Evolutionary conservation across 73 alveolate genomes (phyloP), one percentile per base, ranked within the genome.

Genomic region (Stentor coeruleus): DNA sequence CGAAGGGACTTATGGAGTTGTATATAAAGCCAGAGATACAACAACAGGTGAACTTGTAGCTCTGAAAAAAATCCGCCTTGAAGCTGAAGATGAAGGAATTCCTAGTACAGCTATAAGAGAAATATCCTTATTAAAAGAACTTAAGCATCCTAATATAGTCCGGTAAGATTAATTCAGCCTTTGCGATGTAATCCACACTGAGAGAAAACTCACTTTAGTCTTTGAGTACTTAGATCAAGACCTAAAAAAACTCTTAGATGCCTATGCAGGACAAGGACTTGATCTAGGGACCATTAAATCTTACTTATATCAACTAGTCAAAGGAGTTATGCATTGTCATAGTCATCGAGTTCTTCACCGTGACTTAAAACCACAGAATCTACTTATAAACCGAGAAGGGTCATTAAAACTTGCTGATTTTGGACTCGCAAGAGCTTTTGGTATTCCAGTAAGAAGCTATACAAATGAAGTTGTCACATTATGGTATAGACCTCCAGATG

Each of bases 81-180:
- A 95, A 80, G 91, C 91, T 77, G 99, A 91, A 59, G 99, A 95
- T 33, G 99, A 94, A 59, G 99, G 99, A 40, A 94, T 94, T 15
- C 99, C 99, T 26, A 81, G 93, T 40, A 94, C 99, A 11, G 98
- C 99, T 1, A 94, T 94, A 39, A 81, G 99, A 77, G 99, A 95
- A 88, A 93, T 95, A 30, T 91, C 99, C 37, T 90, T 95, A 3
- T 84, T 95, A 35, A 95, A 95, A 85, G 91, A 89, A 60, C 82
- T 95, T 35, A 93, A 93, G 40, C 99, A 95, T 83, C 99, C 99
- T 11, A 95, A 95, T 81, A 88, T 95, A 41, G 99, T 95, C 0
- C 91, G 89, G 96, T 91, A 91, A 60, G 4, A 26, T 57, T 55
- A 97, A 91, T 6, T 74, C 73, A 79, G 89, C 73, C 85, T 91